Evolutionary conservation across 441 rosid genomes (phyloP).

Genomic region (Bocquillonia castaneifolia): DNA sequence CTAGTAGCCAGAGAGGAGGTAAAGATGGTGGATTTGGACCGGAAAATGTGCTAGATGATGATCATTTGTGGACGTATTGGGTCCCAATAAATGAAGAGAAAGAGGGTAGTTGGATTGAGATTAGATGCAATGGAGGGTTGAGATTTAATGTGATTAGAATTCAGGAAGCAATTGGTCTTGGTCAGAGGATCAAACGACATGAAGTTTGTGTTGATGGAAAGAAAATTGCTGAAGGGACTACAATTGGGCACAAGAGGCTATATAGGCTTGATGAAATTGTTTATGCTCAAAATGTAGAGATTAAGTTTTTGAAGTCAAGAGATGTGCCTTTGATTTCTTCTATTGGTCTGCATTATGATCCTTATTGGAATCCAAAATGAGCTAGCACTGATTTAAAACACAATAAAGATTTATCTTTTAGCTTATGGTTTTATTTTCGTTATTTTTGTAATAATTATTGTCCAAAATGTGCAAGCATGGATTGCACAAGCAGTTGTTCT

Average conservation of each 20-base stretch:
- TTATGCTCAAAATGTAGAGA: conserved; percentile 37
- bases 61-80: conserved; percentile 71
- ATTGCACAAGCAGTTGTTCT: no score
- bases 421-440: neutral
- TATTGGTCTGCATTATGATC: conserved; percentile 58
- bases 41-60: conserved; percentile 47
- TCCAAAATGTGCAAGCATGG: no score
- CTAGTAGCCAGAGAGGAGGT: conserved; percentile 59
- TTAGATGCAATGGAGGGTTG: conserved; percentile 31
- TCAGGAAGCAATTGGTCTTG: conserved; percentile 69
- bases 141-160: conserved; percentile 57
- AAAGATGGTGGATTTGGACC: conserved; percentile 49
- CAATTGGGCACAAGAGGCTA: conserved; percentile 60
- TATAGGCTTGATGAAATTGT: conserved; percentile 39
- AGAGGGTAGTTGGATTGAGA: conserved; percentile 45
- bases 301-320: conserved; percentile 37
- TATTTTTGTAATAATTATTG: no score
- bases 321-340: conserved; percentile 62
- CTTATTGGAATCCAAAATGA: conserved; percentile 36
- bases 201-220: conserved; percentile 48
- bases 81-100: conserved; percentile 31
- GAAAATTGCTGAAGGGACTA: conserved; percentile 43
- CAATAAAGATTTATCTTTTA: neutral
- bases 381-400: neutral
- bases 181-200: conserved; percentile 58